Evolutionary conservation across 164 flowering plant species (phyloP), one percentile per base, ranked within the genome.

Genomic region (Chimonanthus praecox): DNA sequence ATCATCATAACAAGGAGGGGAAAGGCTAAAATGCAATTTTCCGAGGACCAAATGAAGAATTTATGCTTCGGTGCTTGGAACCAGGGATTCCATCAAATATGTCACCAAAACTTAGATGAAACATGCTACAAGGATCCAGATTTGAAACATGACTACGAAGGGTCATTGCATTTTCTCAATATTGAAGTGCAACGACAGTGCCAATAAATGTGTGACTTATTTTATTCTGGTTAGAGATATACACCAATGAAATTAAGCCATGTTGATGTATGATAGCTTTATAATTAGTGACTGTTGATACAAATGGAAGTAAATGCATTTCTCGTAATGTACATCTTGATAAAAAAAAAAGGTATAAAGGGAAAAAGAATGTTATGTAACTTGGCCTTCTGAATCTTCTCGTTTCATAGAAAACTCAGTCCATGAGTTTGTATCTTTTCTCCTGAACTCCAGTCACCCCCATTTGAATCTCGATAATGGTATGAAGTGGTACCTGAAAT

Each of bases 401-500:
- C 7, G 68, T 3, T 13, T 43, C 10, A 44, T 10, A 63, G 7
- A 45, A 65, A 45, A 44, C 2, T 88, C 80, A 91, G 71, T 91
- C 97, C 99, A 95, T 95, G 81, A 93, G 94, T 78, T 94, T 95
- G 92, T 95, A 95, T 75, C 98, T 74, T 77, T 93, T 95, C 83
- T 95, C 99, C 76, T 93, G 97, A 46, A 95, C 97, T 4, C 99
- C 99, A 0, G 92, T 84, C 8, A 93, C 98, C 54, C 99, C 99
- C 99, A 95, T 95, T 76, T 95, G 94, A 77, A 95, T 95, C 87
- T 95, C 99, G 60, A 95, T 89, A 65, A 95, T 93, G 3, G 99
- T 95, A 76, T 95, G 99, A 70, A 94, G 91, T 3, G 99, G 99
- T 71, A 91, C 83, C 99, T 95, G 89, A 72, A 83, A 82, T 47